Evolutionary conservation across 371 early-diverging fungal genomes (phyloP).

Genomic region (Saksenaea vasiformis): DNA sequence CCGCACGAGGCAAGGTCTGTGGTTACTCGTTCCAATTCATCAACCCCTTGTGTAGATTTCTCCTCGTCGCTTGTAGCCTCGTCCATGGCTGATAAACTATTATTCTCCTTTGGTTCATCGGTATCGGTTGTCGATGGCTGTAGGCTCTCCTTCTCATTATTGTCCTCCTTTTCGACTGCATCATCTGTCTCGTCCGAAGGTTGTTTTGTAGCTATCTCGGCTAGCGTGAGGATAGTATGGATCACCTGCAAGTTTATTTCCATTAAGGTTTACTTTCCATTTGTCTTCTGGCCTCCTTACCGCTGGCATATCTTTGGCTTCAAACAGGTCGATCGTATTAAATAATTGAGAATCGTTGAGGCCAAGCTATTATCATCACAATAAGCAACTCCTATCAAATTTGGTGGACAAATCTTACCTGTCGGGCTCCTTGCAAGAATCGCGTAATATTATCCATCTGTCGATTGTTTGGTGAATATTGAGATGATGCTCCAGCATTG

Average conservation of each 20-base stretch:
- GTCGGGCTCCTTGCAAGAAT: conserved; percentile 63
- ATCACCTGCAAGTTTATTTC: conserved; percentile 28
- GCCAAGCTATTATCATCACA: conserved; percentile 55
- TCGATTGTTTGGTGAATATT: background rate
- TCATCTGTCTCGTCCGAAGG: conserved; percentile 4
- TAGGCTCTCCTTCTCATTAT: background rate
- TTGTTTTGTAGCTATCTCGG: conserved; percentile 28
- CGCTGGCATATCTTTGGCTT: conserved; percentile 85
- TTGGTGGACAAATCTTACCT: conserved; percentile 27
- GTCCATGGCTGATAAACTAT: background rate
- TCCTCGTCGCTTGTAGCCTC: background rate
- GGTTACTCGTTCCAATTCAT: conserved; percentile 4
- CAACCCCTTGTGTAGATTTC: background rate
- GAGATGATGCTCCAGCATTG: background rate
- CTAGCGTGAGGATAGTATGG: conserved; percentile 36
- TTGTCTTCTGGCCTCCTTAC: conserved; percentile 40
- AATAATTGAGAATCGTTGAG: conserved; percentile 85
- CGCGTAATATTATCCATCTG: conserved; percentile 86
- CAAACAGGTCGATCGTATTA: conserved; percentile 91
- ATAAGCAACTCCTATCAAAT: background rate
- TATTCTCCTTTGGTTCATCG: conserved; percentile 16
- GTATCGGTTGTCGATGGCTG: background rate
- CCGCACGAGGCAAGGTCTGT: conserved; percentile 7
- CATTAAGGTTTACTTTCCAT: background rate
- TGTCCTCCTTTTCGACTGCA: background rate